Evolutionary conservation across 2,329 filamentous ascomycete genomes (phyloP), one percentile per base, ranked within the genome.

Genomic region (Nigrospora oryzae): DNA sequence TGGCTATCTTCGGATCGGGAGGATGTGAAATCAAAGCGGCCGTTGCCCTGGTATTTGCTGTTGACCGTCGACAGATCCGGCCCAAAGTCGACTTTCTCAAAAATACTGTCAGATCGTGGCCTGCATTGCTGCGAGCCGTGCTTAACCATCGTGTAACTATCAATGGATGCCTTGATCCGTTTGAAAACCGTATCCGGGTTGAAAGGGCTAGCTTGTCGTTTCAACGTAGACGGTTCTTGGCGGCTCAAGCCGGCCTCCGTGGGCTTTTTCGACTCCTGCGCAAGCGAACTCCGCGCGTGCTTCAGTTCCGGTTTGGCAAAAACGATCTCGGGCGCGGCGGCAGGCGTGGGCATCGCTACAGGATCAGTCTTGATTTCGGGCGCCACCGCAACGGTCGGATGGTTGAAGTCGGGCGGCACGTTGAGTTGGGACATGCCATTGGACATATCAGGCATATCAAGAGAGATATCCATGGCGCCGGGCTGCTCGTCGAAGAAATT

Each of bases 401-500:
- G 42, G n/a, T 51, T 40, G 28, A 53, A 46, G 42, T 40, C 38
- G 14, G 42, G 38, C 4, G 48, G 28, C 38, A 54, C 48, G 32
- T 50, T 47, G 12, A 52, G 48, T 23, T 38, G 55, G 3, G 53
- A 40, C 32, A 54, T 45, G 36, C 53, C 16, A 28, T 51, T 52
- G 14, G 54, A 46, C 35, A 66, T 52, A 8, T 57, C 58, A 11
- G 61, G 49, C 32, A 65, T 44, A 23, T 55, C 60, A 11, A 64
- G 53, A 3, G 64, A 50, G 36, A 72, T 46, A 36, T 67, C 67
- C 19, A 64, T 61, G 11, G 62, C 64, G 3, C 60, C 68, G 3
- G 74, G 70, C 23, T 74, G 65, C 49, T 84, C 81, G 54, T 91
- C 86, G 53, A 91, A 91, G 61, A 90, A 91, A 58, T 78, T 87